phyloP scores from a whole-genome alignment of 345 rosid genomes.

The Barbarea vulgaris region DNA sequence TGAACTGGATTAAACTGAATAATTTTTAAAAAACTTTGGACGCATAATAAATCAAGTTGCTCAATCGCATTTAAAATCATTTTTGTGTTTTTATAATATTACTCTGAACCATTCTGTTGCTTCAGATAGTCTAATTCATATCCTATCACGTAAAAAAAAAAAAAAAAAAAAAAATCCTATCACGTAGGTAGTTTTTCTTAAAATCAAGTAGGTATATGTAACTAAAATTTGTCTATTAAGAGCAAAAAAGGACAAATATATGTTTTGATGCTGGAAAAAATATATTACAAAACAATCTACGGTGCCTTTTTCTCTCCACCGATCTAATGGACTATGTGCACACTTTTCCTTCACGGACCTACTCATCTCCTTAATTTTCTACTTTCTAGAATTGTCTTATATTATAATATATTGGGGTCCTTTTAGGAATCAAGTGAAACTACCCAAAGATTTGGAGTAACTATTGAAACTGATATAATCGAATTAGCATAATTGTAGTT shows the following conservation, averaged over 20 bases:
- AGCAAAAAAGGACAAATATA: background rate
- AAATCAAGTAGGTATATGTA: background rate
- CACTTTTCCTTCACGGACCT: slow-evolving; percentile 1
- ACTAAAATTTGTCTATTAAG: background rate
- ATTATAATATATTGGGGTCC: background rate
- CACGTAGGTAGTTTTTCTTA: background rate
- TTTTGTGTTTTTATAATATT: too few relatives aligned
- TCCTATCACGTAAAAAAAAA: too few relatives aligned
- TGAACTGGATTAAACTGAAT: too few relatives aligned
- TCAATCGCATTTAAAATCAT: too few relatives aligned
- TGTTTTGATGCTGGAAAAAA: background rate
- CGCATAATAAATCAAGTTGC: too few relatives aligned
- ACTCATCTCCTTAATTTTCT: background rate
- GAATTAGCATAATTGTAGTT: background rate
- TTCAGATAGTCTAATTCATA: background rate
- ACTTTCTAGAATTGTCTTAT: background rate
- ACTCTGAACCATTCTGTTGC: too few relatives aligned
- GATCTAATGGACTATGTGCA: slow-evolving; percentile 12
- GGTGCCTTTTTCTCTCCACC: slow-evolving; percentile 10
- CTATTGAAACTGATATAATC: background rate
- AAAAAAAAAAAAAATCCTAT: too few relatives aligned
- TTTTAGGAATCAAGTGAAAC: background rate
- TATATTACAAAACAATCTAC: background rate
- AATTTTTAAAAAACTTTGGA: too few relatives aligned
- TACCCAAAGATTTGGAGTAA: background rate